Base-by-base conservation (phyloP, 2,329 filamentous ascomycete genomes). In the Cryphonectria radicalis region DNA sequence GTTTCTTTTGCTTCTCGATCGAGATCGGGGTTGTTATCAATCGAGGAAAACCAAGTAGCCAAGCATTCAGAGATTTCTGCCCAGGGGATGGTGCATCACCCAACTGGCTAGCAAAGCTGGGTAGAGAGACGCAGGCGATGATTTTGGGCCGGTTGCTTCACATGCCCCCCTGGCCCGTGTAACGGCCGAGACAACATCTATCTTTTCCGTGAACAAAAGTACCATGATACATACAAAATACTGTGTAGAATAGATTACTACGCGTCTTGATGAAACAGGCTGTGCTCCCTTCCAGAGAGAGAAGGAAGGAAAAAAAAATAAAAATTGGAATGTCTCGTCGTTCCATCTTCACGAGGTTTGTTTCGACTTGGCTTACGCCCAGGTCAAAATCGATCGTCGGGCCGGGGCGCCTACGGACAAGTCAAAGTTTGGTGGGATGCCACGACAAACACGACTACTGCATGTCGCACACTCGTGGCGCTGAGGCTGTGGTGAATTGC, bases 301-400 rank as follows among this genome's bases (percentile, higher is more conserved):
- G 11, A 7, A 14, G 5, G 46, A 50, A n/a, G 11, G 50, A 14
- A 10, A 8, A 35, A 59, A 35, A 17, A 14, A 10, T 4, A 35
- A 59, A 35, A 17, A 28, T 28, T 7, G 25, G 28, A 57, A 13
- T 7, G 28, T 32, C 13, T 59, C 25, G 28, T 19, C 55, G 55
- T 37, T 32, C 37, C 37, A 32, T 37, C n/a, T 66, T 66, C n/a
- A n/a, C 35, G n/a, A 35, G 40, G 11, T 32, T 59, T 32, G 32
- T 57, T 25, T 17, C 35, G 19, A 10, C 11, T 53, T 43, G 46
- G 63, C 42, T 55, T 40, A 59, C 46, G 22, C 11, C 28, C 63
- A 57, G 64, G 64, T n/a, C 19, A 32, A 37, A 32, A 32, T 40
- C 25, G 59, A 37, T 62, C 59, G 59, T 37, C 59, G 59, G 59